These are phyloP conservation scores for Solanum corneliomulleri DNA, from an alignment of 257 asterid species.

Conservation along the genomic window DNA sequence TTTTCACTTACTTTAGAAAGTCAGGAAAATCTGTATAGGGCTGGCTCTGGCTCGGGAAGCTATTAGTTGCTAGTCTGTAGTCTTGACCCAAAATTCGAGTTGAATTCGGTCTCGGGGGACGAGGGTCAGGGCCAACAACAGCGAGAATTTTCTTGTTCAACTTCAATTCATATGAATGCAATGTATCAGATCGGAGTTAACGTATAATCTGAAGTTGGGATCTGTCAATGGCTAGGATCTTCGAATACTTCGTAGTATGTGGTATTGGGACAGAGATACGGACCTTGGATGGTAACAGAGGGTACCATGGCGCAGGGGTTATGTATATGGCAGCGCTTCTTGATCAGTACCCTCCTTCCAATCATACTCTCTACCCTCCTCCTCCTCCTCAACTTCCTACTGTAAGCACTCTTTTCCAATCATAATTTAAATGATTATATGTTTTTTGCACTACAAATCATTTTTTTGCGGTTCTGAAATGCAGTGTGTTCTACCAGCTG, in stretches of 20 bases:
- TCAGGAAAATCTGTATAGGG: not conserved
- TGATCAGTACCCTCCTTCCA: constrained; percentile 73
- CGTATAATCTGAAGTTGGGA: not conserved
- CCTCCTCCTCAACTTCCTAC: constrained; percentile 95
- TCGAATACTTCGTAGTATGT: constrained; percentile 87
- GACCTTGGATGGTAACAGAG: constrained; percentile 58
- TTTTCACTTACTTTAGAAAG: not conserved
- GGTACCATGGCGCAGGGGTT: constrained; percentile 53
- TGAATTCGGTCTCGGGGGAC: not conserved
- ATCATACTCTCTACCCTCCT: constrained; percentile 63
- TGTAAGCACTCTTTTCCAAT: constrained; percentile 9
- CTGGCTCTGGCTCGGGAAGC: not conserved
- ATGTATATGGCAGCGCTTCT: constrained; percentile 65
- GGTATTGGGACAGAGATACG: constrained; percentile 90
- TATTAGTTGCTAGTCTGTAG: not conserved
- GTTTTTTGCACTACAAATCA: not conserved
- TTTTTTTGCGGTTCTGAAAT: not conserved
- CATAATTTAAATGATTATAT: not conserved
- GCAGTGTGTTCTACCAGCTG: constrained; percentile 87
- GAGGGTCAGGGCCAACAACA: not conserved
- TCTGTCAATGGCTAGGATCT: constrained; percentile 28
- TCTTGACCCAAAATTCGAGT: not conserved
- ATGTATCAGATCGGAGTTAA: not conserved
- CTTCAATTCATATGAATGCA: not conserved
- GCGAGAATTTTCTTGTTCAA: not conserved